These are phyloP conservation scores for Eurotiales sp. DNA, from an alignment of 2,329 filamentous ascomycete species.

Conservation along the genomic window DNA sequence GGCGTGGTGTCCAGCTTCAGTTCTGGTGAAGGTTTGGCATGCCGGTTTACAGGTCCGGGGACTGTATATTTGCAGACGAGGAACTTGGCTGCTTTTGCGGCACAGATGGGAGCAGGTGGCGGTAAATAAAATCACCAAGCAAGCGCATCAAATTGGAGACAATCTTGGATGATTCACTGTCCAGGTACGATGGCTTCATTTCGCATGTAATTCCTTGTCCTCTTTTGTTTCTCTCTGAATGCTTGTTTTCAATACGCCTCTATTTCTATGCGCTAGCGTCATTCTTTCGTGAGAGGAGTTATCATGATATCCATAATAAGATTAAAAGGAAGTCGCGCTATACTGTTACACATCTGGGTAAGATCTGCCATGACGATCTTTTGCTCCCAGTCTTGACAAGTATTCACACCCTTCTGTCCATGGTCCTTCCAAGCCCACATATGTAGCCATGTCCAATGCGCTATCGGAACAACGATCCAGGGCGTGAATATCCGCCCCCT, in stretches of 20 bases:
- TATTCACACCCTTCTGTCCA: constrained; percentile 6
- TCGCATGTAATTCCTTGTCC: too few relatives aligned
- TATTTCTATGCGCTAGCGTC: background rate
- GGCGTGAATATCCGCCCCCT: constrained; percentile 1
- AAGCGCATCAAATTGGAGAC: background rate
- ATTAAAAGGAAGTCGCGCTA: background rate
- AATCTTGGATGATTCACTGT: too few relatives aligned
- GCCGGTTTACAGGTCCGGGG: constrained; percentile 87
- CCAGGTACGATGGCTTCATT: too few relatives aligned
- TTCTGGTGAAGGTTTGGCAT: constrained; percentile 83
- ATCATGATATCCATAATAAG: background rate
- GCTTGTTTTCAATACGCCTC: too few relatives aligned
- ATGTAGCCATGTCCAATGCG: constrained; percentile 4
- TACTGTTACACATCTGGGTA: background rate
- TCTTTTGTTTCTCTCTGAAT: too few relatives aligned
- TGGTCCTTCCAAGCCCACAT: background rate
- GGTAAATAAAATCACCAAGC: constrained; percentile 22
- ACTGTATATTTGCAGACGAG: constrained; percentile 91
- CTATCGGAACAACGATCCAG: background rate
- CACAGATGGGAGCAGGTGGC: constrained; percentile 48
- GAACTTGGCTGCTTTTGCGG: constrained; percentile 65
- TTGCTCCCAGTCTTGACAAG: constrained; percentile 2
- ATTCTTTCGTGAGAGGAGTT: background rate
- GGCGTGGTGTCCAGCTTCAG: constrained; percentile 86
- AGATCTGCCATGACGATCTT: background rate